phyloP scores from a whole-genome alignment of 768 basidiomycete genomes.

The Phanerochaete sordida region DNA sequence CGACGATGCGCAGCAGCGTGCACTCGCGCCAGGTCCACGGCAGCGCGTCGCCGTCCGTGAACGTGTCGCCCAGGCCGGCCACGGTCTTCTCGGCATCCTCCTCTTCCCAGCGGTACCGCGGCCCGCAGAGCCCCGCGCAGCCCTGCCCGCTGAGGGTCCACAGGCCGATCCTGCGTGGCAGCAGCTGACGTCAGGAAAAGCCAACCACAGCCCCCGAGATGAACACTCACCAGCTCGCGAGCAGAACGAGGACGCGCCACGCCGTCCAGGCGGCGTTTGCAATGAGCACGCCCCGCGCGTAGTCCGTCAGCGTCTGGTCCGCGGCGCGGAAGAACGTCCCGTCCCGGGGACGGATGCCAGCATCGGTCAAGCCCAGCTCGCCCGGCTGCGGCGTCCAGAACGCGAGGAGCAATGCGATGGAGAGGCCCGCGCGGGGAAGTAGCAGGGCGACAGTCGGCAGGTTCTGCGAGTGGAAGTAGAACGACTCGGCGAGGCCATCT shows the following conservation, averaged over 20 bases:
- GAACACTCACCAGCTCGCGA: constrained; percentile 60
- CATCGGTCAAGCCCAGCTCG: constrained; percentile 42
- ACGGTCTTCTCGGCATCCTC: constrained; percentile 61
- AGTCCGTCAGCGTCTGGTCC: constrained; percentile 67
- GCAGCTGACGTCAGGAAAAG: neutral
- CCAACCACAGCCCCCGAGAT: neutral
- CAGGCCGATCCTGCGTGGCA: constrained; percentile 67
- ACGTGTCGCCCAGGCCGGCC: constrained; percentile 48
- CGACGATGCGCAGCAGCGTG: constrained; percentile 67
- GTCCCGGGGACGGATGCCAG: constrained; percentile 54
- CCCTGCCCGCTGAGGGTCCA: constrained; percentile 77
- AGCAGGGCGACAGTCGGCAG: constrained; percentile 77
- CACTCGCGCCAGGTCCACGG: constrained; percentile 79
- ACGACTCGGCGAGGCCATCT: constrained; percentile 77
- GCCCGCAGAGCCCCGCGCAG: constrained; percentile 82
- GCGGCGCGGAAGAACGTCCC: constrained; percentile 64
- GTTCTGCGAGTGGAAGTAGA: constrained; percentile 83
- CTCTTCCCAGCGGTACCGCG: constrained; percentile 83
- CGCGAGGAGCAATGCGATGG: constrained; percentile 65
- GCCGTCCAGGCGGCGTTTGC: constrained; percentile 81
- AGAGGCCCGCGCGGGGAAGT: constrained; percentile 77
- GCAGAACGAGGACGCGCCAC: constrained; percentile 67
- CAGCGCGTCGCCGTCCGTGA: constrained; percentile 43
- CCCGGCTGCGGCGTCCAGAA: constrained; percentile 52
- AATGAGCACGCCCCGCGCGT: constrained; percentile 75